Evolutionary conservation across 345 rosid genomes (phyloP).

Genomic region (Bretschneidera sinensis): DNA sequence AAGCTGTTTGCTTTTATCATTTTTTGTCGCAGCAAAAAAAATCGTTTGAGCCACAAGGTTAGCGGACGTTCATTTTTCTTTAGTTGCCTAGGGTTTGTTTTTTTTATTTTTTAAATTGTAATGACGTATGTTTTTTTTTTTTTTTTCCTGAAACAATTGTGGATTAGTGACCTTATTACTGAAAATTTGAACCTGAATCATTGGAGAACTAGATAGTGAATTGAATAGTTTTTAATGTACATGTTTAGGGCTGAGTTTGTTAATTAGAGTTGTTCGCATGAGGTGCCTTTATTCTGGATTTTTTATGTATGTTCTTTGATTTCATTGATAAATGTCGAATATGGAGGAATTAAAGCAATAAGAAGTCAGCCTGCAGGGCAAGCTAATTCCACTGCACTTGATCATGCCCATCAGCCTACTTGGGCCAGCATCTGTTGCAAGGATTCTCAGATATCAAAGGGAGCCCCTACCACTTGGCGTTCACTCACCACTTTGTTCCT

Average conservation of each 20-base stretch:
- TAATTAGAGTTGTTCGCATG: not conserved
- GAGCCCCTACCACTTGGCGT: slow-evolving; percentile 48
- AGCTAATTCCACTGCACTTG: slow-evolving; percentile 21
- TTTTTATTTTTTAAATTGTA: no score
- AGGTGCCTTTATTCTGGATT: not conserved
- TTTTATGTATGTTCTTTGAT: not conserved
- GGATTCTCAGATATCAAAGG: slow-evolving; percentile 31
- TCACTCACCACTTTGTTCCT: slow-evolving; percentile 54
- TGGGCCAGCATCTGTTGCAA: slow-evolving; percentile 85
- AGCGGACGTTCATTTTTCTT: slow-evolving; percentile 13
- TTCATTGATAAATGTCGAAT: slow-evolving; percentile 54
- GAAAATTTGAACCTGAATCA: not conserved
- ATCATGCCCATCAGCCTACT: slow-evolving; percentile 35
- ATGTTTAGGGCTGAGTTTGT: not conserved
- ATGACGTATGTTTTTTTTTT: no score
- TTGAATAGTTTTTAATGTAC: not conserved
- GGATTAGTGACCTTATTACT: not conserved
- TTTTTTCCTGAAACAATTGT: no score
- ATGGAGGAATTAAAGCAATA: slow-evolving; percentile 47
- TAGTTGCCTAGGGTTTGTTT: not conserved
- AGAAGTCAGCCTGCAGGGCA: slow-evolving; percentile 39
- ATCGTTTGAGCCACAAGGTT: slow-evolving; percentile 91
- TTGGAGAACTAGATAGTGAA: not conserved
- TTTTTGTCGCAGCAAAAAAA: slow-evolving; percentile 54
- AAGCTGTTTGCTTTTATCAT: slow-evolving; percentile 1